Evolutionary conservation across 805 yeast genomes (phyloP).

Genomic region (Candida montana): DNA sequence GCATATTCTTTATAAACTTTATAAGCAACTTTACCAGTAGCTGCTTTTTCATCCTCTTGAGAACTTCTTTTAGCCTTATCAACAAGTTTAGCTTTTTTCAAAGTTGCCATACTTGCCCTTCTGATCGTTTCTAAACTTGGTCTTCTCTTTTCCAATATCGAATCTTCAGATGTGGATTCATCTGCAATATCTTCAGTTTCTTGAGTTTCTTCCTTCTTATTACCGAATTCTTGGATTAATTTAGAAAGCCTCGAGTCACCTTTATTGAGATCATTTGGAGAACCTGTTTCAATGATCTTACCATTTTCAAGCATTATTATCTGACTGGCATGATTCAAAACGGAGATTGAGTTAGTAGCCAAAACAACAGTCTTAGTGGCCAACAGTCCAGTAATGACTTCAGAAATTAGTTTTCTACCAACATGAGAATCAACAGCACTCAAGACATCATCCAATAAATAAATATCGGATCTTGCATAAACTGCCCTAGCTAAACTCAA

Average conservation of each 20-base stretch:
- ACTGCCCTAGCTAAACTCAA: slow-evolving; percentile 93
- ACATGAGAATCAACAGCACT: slow-evolving; percentile 98
- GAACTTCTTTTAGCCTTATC: slow-evolving; percentile 34
- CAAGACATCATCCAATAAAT: slow-evolving; percentile 84
- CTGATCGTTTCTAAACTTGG: slow-evolving; percentile 27
- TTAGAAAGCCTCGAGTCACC: slow-evolving; percentile 43
- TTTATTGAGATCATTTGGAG: slow-evolving; percentile 45
- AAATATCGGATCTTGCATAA: slow-evolving; percentile 88
- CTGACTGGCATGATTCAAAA: slow-evolving; percentile 66
- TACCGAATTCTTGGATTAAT: slow-evolving; percentile 61
- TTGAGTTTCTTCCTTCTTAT: slow-evolving; percentile 31
- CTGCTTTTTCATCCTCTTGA: slow-evolving; percentile 47
- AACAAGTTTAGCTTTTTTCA: slow-evolving; percentile 35
- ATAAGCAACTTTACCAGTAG: slow-evolving; percentile 53
- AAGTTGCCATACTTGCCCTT: slow-evolving; percentile 62
- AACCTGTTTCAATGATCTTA: slow-evolving; percentile 59
- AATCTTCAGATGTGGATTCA: slow-evolving; percentile 5
- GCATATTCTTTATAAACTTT: slow-evolving; percentile 49
- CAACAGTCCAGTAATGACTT: slow-evolving; percentile 82
- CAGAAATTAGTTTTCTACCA: slow-evolving; percentile 74
- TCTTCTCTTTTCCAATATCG: slow-evolving; percentile 5
- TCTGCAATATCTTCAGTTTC: slow-evolving; percentile 8
- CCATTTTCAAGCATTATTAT: slow-evolving; percentile 70
- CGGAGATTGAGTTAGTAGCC: slow-evolving; percentile 85
- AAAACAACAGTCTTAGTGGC: slow-evolving; percentile 68